Evolutionary conservation across 78 protist species (phyloP).

Genomic region (Anaeramoeba flamelloides): DNA sequence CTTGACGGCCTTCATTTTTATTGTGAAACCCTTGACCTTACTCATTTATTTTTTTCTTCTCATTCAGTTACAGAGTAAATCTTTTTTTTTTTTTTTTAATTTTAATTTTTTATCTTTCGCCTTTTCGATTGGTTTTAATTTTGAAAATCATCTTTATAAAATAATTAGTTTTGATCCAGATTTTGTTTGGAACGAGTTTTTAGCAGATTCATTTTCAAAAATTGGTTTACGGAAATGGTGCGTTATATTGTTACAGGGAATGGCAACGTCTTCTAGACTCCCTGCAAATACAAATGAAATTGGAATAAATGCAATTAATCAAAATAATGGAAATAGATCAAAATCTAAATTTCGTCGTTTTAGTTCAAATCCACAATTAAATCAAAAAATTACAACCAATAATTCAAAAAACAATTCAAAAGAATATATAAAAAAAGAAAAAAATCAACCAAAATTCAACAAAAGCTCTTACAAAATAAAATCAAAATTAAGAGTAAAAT

Average conservation of each 20-base stretch:
- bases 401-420: no score
- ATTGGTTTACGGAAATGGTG: neutral
- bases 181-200: neutral
- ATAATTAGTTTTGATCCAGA: neutral
- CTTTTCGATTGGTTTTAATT: neutral
- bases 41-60: neutral
- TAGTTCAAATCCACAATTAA: no score
- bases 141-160: neutral
- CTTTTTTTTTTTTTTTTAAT: neutral
- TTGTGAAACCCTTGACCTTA: neutral
- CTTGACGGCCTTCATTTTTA: neutral
- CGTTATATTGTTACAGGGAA: neutral
- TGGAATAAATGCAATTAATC: no score
- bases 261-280: neutral
- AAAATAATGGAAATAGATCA: no score
- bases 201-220: neutral
- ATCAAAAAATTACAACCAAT: no score
- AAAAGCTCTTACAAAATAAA: no score
- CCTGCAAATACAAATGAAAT: no score
- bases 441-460: no score
- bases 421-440: no score
- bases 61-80: neutral
- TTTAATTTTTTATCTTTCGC: neutral
- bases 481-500: no score
- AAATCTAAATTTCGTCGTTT: no score